These are phyloP conservation scores for Trichomonas vaginalis DNA, from an alignment of 208 protist species.

Conservation along the genomic window DNA sequence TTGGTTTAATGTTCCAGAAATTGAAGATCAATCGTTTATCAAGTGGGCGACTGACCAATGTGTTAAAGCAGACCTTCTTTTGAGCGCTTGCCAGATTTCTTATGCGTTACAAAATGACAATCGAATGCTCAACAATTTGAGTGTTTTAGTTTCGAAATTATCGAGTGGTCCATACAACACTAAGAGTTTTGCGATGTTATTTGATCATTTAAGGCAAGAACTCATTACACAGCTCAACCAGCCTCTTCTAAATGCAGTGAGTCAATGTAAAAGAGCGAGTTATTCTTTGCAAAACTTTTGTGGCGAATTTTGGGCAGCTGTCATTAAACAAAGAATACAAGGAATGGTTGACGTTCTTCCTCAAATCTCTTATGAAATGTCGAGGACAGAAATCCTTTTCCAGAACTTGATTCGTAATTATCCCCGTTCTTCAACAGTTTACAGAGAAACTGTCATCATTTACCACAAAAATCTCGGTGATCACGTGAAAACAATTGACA, in stretches of 20 bases:
- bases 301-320: neutral
- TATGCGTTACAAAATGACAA: neutral
- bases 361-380: neutral
- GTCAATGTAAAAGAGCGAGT: neutral
- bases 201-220: neutral
- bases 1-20: neutral
- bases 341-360: neutral
- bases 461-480: neutral
- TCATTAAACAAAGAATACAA: neutral
- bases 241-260: neutral
- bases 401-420: neutral
- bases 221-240: neutral
- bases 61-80: neutral
- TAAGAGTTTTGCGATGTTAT: neutral
- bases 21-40: neutral
- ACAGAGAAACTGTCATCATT: neutral
- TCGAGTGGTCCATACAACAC: neutral
- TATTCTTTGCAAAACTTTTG: neutral
- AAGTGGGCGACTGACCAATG: neutral
- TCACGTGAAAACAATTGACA: neutral
- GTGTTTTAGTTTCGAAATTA: neutral
- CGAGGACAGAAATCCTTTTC: neutral
- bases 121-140: neutral
- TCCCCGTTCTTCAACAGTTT: neutral
- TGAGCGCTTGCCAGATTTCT: neutral